Percentiles rank a stretch among this genome's conserved stretches.
phyloP scores from a whole-genome alignment of 768 basidiomycete genomes.

The Glaciozyma antarctica region DNA sequence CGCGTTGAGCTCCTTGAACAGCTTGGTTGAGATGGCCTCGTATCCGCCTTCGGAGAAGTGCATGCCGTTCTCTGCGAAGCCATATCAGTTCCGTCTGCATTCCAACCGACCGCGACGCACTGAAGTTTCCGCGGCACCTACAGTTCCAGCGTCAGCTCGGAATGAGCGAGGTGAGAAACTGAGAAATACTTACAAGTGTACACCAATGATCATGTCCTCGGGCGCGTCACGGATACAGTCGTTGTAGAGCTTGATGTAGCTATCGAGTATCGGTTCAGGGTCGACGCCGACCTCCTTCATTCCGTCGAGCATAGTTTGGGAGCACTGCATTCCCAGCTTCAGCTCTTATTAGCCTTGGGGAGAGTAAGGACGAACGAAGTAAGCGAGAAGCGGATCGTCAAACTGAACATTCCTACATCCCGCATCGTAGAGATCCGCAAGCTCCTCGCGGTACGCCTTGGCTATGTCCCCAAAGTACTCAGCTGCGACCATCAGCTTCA shows the following conservation, averaged over 20 bases:
- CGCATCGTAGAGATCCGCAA: slow-evolving; percentile 45
- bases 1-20: slow-evolving; percentile 35
- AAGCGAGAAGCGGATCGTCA: slow-evolving; percentile 49
- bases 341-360: no score
- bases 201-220: slow-evolving; percentile 34
- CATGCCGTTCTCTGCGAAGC: slow-evolving; percentile 15
- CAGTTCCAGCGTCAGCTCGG: slow-evolving; percentile 35
- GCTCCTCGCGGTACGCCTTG: slow-evolving; percentile 45
- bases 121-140: slow-evolving; percentile 34
- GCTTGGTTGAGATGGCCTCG: slow-evolving; percentile 37
- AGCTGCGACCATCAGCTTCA: slow-evolving; percentile 28
- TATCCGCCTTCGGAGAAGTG: slow-evolving; percentile 36
- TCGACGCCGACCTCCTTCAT: slow-evolving; percentile 56
- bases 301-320: slow-evolving; percentile 48
- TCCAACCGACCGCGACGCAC: neutral
- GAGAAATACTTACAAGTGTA: slow-evolving; percentile 32
- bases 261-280: slow-evolving; percentile 55
- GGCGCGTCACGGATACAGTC: slow-evolving; percentile 33
- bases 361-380: slow-evolving; percentile 42
- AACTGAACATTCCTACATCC: slow-evolving; percentile 47
- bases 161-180: slow-evolving; percentile 20
- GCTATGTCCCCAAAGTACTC: slow-evolving; percentile 50
- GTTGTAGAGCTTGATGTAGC: slow-evolving; percentile 55
- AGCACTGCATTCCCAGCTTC: slow-evolving; percentile 41
- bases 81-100: neutral